Percentiles rank a stretch among this genome's conserved stretches.
Conservation (phyloP, 306 rosid species). For the Begonia loranthoides region DNA sequence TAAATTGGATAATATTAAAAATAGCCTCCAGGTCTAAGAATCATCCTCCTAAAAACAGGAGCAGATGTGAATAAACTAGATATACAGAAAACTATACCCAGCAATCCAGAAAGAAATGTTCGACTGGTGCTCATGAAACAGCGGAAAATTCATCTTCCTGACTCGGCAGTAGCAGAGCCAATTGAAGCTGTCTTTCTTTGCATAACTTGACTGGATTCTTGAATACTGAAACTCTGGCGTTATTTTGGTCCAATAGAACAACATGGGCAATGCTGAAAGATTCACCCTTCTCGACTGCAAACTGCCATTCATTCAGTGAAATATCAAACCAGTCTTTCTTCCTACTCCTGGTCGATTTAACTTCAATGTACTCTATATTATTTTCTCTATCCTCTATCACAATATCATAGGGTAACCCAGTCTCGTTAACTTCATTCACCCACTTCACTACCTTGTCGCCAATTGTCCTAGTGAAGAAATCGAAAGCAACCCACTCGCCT, state of each 20-base stretch:
- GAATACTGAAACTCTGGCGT: constrained; percentile 39
- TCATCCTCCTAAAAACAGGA: too few species aligned
- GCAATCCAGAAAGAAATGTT: too few species aligned
- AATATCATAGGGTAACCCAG: constrained; percentile 70
- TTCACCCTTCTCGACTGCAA: constrained; percentile 52
- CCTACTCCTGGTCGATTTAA: constrained; percentile 63
- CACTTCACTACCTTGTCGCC: constrained; percentile 39
- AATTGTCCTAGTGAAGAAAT: constrained; percentile 36
- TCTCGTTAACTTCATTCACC: constrained; percentile 60
- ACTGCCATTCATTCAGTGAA: constrained; percentile 67
- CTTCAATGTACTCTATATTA: constrained; percentile 53
- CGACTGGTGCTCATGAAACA: constrained; percentile 20
- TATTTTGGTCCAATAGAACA: constrained; percentile 26
- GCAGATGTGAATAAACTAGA: too few species aligned
- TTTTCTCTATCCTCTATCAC: constrained; percentile 24
- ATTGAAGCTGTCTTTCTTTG: constrained; percentile 42
- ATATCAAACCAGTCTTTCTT: constrained; percentile 82
- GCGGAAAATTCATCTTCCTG: constrained; percentile 26
- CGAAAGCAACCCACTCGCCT: constrained; percentile 60
- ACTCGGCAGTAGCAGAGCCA: constrained; percentile 56
- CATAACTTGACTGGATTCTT: constrained; percentile 60
- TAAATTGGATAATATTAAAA: too few species aligned
- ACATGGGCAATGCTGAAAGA: constrained; percentile 74
- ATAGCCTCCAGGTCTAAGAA: too few species aligned
- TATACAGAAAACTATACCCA: too few species aligned